Conservation (phyloP, 2,329 filamentous ascomycete species). For the Didymella lethalis region DNA sequence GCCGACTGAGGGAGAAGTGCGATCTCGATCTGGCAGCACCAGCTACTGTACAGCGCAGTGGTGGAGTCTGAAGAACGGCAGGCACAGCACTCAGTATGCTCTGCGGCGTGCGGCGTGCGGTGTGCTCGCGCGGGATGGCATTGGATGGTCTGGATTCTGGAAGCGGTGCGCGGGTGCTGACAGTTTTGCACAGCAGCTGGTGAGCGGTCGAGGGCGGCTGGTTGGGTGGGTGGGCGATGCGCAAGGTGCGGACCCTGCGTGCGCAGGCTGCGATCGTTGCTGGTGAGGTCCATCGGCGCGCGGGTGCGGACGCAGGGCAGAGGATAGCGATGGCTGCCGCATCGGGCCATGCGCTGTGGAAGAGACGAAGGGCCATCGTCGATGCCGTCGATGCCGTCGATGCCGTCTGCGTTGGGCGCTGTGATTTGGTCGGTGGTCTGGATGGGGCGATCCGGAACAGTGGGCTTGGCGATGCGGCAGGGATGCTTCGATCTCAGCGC, state of each 20-base stretch:
- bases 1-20: not conserved
- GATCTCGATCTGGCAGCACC: not conserved
- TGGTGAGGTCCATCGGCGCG: not conserved
- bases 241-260: not conserved
- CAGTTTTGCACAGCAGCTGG: not conserved
- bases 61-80: not conserved
- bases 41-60: not conserved
- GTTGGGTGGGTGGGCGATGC: not conserved
- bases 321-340: slow-evolving; percentile 1
- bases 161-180: not conserved
- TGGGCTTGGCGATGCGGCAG: slow-evolving; percentile 5
- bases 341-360: slow-evolving; percentile 1
- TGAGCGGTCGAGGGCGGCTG: not conserved
- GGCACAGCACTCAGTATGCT: too few relatives aligned
- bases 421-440: not conserved
- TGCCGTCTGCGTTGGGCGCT: not conserved
- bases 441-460: not conserved
- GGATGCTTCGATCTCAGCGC: slow-evolving; percentile 15
- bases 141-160: not conserved
- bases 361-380: slow-evolving; percentile 11
- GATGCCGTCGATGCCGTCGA: slow-evolving; percentile 22
- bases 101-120: not conserved
- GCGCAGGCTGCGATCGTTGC: not conserved
- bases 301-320: not conserved
- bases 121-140: not conserved